Percentiles rank a stretch among this genome's conserved stretches.
These are phyloP conservation scores for Ajuga reptans DNA, from an alignment of 305 asterid species.

Conservation along the genomic window DNA sequence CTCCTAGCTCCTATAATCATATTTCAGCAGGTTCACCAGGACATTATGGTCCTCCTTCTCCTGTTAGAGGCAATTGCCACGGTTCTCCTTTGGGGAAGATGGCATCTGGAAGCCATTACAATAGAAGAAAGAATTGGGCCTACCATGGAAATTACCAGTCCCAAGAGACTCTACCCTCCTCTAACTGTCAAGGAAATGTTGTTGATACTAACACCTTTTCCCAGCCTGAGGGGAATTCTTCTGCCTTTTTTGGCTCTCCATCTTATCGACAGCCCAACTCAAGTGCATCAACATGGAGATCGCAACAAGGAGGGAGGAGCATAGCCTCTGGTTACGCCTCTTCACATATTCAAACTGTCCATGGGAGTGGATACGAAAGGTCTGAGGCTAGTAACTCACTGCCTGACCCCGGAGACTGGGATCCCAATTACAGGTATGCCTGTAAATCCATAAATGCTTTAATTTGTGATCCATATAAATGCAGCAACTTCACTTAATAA, in stretches of 20 bases:
- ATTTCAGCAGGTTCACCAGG: conserved; percentile 81
- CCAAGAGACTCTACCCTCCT: conserved; percentile 50
- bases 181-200: conserved; percentile 58
- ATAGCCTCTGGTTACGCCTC: conserved; percentile 44
- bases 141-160: conserved; percentile 57
- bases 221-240: conserved; percentile 57
- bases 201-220: conserved; percentile 39
- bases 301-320: conserved; percentile 60
- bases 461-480: background rate
- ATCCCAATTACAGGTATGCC: conserved; percentile 91
- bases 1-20: conserved; percentile 74
- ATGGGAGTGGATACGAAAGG: conserved; percentile 46
- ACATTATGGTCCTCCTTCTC: conserved; percentile 92
- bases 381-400: conserved; percentile 59
- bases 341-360: conserved; percentile 49
- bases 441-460: background rate
- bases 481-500: conserved; percentile 14
- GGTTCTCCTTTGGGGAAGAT: conserved; percentile 89
- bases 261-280: conserved; percentile 50
- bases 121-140: conserved; percentile 69
- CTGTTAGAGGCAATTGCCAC: conserved; percentile 75
- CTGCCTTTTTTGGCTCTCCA: conserved; percentile 45
- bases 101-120: conserved; percentile 72
- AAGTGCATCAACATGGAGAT: conserved; percentile 48
- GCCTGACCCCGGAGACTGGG: conserved; percentile 99